phyloP scores from a whole-genome alignment of 257 asterid genomes.

The Salvia miltiorrhiza region DNA sequence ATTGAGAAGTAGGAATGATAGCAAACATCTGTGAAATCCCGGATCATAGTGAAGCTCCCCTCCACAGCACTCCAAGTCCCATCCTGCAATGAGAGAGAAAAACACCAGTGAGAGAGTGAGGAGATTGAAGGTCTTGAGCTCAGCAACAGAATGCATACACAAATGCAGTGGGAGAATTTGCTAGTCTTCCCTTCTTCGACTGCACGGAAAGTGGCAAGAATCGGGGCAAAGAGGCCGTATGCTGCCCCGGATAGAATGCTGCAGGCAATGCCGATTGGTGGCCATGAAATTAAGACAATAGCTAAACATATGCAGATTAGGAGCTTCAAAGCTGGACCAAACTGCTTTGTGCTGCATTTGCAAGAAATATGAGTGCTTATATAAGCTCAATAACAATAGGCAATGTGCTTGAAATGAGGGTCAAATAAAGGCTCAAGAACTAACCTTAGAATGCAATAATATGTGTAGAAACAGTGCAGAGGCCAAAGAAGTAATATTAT shows the following conservation, averaged over 20 bases:
- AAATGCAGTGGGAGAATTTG: conserved; percentile 56
- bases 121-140: not conserved
- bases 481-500: conserved; percentile 68
- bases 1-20: conserved; percentile 61
- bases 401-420: not conserved
- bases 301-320: conserved; percentile 39
- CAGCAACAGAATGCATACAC: conserved; percentile 29
- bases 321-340: conserved; percentile 66
- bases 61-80: conserved; percentile 62
- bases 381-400: not conserved
- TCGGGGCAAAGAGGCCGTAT: conserved; percentile 63
- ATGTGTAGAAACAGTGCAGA: conserved; percentile 52
- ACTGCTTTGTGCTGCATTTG: conserved; percentile 52
- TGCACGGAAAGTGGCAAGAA: conserved; percentile 65
- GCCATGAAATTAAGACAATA: conserved; percentile 41
- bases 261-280: conserved; percentile 38
- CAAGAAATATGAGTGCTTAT: not conserved
- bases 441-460: conserved; percentile 62
- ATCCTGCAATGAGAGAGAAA: conserved; percentile 48
- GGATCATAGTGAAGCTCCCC: conserved; percentile 53
- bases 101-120: conserved; percentile 5
- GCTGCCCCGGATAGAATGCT: conserved; percentile 58
- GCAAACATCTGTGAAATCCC: conserved; percentile 63
- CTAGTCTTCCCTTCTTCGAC: conserved; percentile 52
- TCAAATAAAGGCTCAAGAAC: not conserved